Evolutionary conservation across 768 basidiomycete genomes (phyloP).

Genomic region (Russula lepida): DNA sequence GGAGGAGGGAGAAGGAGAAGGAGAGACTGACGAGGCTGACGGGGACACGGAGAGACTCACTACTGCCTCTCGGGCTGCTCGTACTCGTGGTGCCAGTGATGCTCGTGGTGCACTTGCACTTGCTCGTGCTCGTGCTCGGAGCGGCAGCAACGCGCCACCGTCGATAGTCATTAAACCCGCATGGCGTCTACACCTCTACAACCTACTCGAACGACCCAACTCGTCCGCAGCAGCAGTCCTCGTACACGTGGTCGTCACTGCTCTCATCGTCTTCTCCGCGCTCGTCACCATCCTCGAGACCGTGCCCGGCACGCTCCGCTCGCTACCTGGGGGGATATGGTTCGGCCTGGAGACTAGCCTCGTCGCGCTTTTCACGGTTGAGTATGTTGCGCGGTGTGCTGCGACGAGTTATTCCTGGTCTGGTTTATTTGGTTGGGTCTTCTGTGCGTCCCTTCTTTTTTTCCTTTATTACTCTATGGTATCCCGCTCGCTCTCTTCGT

Average conservation of each 20-base stretch:
- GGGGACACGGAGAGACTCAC: background rate
- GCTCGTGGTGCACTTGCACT: too few species aligned
- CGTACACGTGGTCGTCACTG: constrained; percentile 61
- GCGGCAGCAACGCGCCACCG: too few species aligned
- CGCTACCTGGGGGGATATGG: constrained; percentile 61
- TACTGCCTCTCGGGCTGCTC: background rate
- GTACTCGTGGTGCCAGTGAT: background rate
- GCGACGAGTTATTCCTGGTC: constrained; percentile 71
- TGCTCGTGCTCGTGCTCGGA: background rate
- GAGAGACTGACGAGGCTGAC: background rate
- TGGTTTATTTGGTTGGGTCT: constrained; percentile 52
- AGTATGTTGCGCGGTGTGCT: constrained; percentile 63
- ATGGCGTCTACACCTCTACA: constrained; percentile 62
- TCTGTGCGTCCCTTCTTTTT: constrained; percentile 40
- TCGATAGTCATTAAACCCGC: constrained; percentile 14
- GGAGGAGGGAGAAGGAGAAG: background rate
- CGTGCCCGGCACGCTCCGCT: constrained; percentile 59
- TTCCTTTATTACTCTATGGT: background rate
- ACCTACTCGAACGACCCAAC: constrained; percentile 72
- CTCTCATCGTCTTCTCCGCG: constrained; percentile 65
- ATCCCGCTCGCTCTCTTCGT: too few species aligned
- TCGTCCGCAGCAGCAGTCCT: constrained; percentile 70
- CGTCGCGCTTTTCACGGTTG: constrained; percentile 79
- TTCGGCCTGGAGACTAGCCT: constrained; percentile 83
- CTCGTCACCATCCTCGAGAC: constrained; percentile 74